Evolutionary conservation across 2,329 filamentous ascomycete species (phyloP).

Genomic region (Pseudogymnoascus sp.): DNA sequence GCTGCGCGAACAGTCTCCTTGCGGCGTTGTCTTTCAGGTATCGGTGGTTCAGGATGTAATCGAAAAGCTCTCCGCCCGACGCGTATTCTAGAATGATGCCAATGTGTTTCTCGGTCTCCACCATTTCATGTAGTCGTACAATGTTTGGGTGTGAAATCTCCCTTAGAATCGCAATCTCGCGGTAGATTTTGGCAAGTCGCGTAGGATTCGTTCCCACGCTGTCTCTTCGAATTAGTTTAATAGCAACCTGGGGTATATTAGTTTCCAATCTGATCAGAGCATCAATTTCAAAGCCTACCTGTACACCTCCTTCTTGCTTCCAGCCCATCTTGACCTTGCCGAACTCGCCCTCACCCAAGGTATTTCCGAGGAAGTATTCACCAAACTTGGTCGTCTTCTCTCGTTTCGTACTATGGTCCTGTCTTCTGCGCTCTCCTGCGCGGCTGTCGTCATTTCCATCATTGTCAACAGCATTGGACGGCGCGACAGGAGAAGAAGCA

Average conservation of each 20-base stretch:
- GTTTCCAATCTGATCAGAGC: not conserved
- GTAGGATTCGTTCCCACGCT: slow-evolving; percentile 80
- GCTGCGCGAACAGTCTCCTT: slow-evolving; percentile 83
- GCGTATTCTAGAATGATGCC: slow-evolving; percentile 98
- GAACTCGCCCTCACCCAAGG: slow-evolving; percentile 94
- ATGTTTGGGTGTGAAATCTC: slow-evolving; percentile 93
- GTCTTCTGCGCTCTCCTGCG: slow-evolving; percentile 43
- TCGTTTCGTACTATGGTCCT: slow-evolving; percentile 45
- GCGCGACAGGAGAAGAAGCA: slow-evolving; percentile 31
- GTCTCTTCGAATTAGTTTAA: slow-evolving; percentile 94
- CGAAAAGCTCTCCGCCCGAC: slow-evolving; percentile 93
- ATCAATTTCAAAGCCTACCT: slow-evolving; percentile 39
- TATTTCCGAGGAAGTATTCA: slow-evolving; percentile 92
- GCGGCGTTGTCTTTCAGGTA: slow-evolving; percentile 93
- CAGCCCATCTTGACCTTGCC: slow-evolving; percentile 98
- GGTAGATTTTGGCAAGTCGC: slow-evolving; percentile 90
- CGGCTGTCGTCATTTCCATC: slow-evolving; percentile 40
- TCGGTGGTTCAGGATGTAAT: slow-evolving; percentile 94
- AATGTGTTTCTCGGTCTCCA: slow-evolving; percentile 93
- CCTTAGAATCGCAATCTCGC: slow-evolving; percentile 85
- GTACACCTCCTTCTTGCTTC: slow-evolving; percentile 89
- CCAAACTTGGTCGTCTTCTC: slow-evolving; percentile 84
- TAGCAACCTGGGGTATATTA: slow-evolving; percentile 62
- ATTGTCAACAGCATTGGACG: slow-evolving; percentile 37
- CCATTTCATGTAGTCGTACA: slow-evolving; percentile 94